Percentiles rank a stretch among this genome's conserved stretches.
These are phyloP conservation scores for Diaporthe humulicola DNA, from an alignment of 2,329 filamentous ascomycete genomes.

Conservation along the genomic window DNA sequence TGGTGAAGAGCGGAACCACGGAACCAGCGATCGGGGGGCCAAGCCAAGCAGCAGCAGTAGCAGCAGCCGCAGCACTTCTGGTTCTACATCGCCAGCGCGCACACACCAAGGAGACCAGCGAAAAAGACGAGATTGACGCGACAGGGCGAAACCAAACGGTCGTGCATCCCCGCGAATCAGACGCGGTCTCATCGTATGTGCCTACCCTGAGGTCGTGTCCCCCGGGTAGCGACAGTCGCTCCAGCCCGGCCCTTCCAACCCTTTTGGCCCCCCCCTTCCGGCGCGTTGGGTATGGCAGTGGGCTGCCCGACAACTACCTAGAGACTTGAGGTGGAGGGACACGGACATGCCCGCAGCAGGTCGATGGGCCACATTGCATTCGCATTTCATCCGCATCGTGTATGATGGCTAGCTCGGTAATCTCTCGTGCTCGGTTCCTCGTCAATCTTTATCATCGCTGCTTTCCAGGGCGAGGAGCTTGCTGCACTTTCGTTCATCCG, in stretches of 20 bases:
- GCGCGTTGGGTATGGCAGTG: constrained; percentile 5
- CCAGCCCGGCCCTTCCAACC: not conserved
- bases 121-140: not conserved
- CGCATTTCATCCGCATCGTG: not conserved
- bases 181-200: constrained; percentile 29
- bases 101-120: not conserved
- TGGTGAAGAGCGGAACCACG: constrained; percentile 2
- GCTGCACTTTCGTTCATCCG: not conserved
- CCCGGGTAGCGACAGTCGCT: constrained; percentile 21
- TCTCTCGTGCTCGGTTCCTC: not conserved
- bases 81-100: not conserved
- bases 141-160: not conserved
- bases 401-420: not conserved
- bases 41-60: not conserved
- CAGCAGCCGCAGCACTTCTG: not conserved
- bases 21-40: not conserved
- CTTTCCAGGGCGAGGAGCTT: not conserved
- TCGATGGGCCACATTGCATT: not conserved
- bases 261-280: not conserved
- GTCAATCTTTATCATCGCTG: not conserved
- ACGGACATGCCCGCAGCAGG: not conserved
- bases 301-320: not conserved
- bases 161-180: constrained; percentile 27
- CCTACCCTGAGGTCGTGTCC: constrained; percentile 11
- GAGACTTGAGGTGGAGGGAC: not conserved